phyloP scores from a whole-genome alignment of 1,284 basidiomycete species.

The Sphagnurus paluster region DNA sequence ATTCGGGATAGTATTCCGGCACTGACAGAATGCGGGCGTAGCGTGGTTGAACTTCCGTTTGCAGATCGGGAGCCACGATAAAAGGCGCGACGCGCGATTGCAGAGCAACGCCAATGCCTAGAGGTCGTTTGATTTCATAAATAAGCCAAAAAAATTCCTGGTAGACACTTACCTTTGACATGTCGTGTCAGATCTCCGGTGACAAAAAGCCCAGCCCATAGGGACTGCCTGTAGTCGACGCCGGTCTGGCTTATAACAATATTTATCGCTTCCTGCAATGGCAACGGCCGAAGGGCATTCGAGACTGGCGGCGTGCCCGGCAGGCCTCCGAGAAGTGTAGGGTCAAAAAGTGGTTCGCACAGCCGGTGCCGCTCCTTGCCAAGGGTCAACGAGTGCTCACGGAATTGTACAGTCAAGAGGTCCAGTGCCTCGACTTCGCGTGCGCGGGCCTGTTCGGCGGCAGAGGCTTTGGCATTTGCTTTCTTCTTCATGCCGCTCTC shows the following conservation, averaged over 20 bases:
- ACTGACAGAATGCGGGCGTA: conserved; percentile 67
- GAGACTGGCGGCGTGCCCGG: conserved; percentile 21
- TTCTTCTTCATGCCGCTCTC: conserved; percentile 79
- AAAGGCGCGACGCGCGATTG: conserved; percentile 75
- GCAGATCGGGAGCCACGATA: conserved; percentile 66
- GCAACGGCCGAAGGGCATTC: conserved; percentile 32
- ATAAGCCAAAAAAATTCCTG: too few species aligned
- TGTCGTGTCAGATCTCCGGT: conserved; percentile 79
- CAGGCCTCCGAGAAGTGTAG: conserved; percentile 46
- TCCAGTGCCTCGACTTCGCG: conserved; percentile 82
- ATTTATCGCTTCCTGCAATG: conserved; percentile 67
- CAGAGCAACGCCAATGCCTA: conserved; percentile 71
- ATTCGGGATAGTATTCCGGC: conserved; percentile 95
- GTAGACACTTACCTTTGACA: conserved; percentile 67
- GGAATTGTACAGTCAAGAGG: conserved; percentile 73
- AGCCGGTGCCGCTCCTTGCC: conserved; percentile 89
- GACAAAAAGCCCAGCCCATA: conserved; percentile 83
- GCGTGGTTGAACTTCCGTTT: conserved; percentile 72
- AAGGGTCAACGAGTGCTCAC: conserved; percentile 69
- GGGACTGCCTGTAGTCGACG: conserved; percentile 64
- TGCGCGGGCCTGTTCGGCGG: conserved; percentile 78
- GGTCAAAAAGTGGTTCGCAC: conserved; percentile 88
- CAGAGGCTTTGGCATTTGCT: conserved; percentile 71
- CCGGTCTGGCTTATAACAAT: conserved; percentile 59
- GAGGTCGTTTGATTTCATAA: too few species aligned